Evolutionary conservation across 2,329 filamentous ascomycete genomes (phyloP).

Genomic region (Microdochium nivale): DNA sequence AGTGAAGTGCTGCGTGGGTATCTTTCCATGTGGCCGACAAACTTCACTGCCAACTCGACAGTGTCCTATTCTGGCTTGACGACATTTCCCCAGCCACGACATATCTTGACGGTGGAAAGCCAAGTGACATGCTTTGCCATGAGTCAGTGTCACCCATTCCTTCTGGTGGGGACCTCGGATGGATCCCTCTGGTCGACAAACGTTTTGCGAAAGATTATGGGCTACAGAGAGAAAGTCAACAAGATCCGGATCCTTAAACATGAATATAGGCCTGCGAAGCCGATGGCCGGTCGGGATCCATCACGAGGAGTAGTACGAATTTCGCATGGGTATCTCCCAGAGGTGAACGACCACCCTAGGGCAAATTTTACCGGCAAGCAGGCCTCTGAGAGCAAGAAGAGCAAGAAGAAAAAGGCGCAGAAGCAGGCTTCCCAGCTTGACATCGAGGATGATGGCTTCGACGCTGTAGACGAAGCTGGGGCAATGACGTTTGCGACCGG

Average conservation of each 20-base stretch:
- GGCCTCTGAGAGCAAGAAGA: slow-evolving; percentile 7
- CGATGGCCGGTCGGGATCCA: slow-evolving; percentile 16
- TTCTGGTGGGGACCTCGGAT: slow-evolving; percentile 44
- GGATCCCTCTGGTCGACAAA: slow-evolving; percentile 43
- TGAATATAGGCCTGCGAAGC: slow-evolving; percentile 34
- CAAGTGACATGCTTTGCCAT: slow-evolving; percentile 40
- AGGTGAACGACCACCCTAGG: slow-evolving; percentile 38
- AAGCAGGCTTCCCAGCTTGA: slow-evolving; percentile 8
- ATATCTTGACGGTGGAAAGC: slow-evolving; percentile 41
- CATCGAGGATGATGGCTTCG: slow-evolving; percentile 11
- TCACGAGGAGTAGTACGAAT: slow-evolving; percentile 41
- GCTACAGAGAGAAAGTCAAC: slow-evolving; percentile 27
- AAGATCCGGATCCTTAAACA: slow-evolving; percentile 43
- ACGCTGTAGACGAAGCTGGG: slow-evolving; percentile 22
- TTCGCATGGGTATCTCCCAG: slow-evolving; percentile 40
- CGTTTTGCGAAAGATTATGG: slow-evolving; percentile 32
- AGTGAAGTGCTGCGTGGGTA: slow-evolving; percentile 48
- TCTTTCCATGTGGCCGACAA: slow-evolving; percentile 41
- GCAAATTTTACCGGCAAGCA: slow-evolving; percentile 26
- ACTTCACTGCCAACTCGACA: slow-evolving; percentile 42
- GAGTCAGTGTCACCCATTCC: slow-evolving; percentile 42
- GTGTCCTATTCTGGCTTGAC: slow-evolving; percentile 44
- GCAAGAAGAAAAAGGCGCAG: slow-evolving; percentile 13
- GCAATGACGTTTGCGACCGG: slow-evolving; percentile 16
- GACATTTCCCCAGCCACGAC: slow-evolving; percentile 43